Evolutionary conservation across 768 basidiomycete species (phyloP), one percentile per base, ranked within the genome.

Genomic region (Russula compacta): DNA sequence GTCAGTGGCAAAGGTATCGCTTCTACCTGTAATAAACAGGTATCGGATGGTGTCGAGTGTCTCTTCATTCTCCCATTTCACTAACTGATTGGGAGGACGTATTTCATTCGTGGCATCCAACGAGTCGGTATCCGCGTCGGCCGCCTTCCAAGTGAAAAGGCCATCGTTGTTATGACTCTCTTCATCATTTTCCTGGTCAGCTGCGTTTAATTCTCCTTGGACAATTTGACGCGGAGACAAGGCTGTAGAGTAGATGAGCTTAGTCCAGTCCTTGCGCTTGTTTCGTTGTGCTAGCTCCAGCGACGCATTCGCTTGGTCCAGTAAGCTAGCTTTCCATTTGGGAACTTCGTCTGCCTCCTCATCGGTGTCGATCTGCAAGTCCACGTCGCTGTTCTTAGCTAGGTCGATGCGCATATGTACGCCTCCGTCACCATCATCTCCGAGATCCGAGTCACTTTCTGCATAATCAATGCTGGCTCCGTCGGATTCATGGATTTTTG

Each of bases 21-120:
- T 71, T 32, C 73, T 77, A 1, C 90, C 93, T 0, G 94, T 95
- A 71, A 99, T 95, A 75, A 99, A 99, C 53, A 95, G 76, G 57
- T 83, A 77, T 6, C 90, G 83, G 68, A 99, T 85, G 2, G 90
- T 87, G 54, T 97, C 90, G 24, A 98, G 79, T 71, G 90, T 79
- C 24, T 82, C 85, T 64, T 95, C 89, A 63, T 90, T 84, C 60
- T 88, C 85, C 95, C 94, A 98, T 67, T 82, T 82, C 62, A 77
- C 81, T 60, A 90, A 71, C 48, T 76, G 75, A 29, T 83, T 80
- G 1, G 67, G 66, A 46, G 78, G 71, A n/a, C 84, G 53, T 0
- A 67, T 67, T 54, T 81, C 84, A 71, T 94, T 95, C 8, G 85
- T 79, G 70, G 79, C 81, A 71, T 95, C 94, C 39, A 85, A 64